These are phyloP conservation scores for Xylariaceae sp. DNA, from an alignment of 2,329 filamentous ascomycete genomes.

Conservation along the genomic window DNA sequence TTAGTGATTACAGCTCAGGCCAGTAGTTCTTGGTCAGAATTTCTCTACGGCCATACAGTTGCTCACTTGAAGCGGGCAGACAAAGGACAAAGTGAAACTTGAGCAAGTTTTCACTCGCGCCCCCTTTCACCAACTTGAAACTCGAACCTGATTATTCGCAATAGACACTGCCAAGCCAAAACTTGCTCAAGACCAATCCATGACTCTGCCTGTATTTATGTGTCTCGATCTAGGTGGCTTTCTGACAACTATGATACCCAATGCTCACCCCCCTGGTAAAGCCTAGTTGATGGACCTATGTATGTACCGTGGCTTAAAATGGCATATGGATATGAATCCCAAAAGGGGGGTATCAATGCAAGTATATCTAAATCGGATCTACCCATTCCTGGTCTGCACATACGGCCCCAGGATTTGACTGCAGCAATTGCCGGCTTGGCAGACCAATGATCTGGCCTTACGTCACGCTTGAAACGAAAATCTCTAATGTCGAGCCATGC, in stretches of 20 bases:
- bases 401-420: conserved; percentile 3
- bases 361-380: conserved; percentile 4
- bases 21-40: too few species aligned
- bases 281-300: conserved; percentile 5
- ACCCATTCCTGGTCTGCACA: conserved; percentile 6
- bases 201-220: neutral
- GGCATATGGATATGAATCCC: too few species aligned
- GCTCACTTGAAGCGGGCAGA: neutral
- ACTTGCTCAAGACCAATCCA: conserved; percentile 17
- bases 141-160: conserved; percentile 9
- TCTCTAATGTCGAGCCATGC: too few species aligned
- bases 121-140: conserved; percentile 16
- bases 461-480: too few species aligned
- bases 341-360: too few species aligned
- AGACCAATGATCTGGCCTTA: neutral
- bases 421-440: conserved; percentile 11
- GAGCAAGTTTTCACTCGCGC: conserved; percentile 16
- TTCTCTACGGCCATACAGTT: too few species aligned
- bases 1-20: too few species aligned
- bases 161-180: conserved; percentile 8
- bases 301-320: conserved; percentile 5
- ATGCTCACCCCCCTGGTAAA: neutral
- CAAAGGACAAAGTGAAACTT: conserved; percentile 19
- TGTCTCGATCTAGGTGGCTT: neutral
- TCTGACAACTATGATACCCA: conserved; percentile 1